Percentiles rank a stretch among this genome's conserved stretches.
Conservation (phyloP, 139 green algal genomes). For the Volvox reticuliferus region DNA sequence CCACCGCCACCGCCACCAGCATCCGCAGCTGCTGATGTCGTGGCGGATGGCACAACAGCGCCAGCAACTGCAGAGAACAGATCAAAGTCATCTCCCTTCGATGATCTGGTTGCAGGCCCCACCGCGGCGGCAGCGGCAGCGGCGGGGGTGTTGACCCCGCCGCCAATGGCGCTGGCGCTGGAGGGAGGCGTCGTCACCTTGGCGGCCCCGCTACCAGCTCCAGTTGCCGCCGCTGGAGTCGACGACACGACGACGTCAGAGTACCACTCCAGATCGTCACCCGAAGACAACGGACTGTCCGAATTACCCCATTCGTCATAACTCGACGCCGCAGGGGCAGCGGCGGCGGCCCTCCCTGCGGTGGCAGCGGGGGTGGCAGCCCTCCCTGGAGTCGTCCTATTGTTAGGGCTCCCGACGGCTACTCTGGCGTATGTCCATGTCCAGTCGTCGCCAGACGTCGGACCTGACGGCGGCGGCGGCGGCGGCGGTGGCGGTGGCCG, state of each 20-base stretch:
- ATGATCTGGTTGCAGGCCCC: not conserved
- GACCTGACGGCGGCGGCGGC: not conserved
- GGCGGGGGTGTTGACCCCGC: not conserved
- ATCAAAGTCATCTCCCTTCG: not conserved
- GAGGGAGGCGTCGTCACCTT: not conserved
- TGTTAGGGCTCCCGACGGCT: no score
- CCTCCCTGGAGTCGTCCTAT: no score
- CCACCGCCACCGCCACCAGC: not conserved
- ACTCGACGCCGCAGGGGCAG: not conserved
- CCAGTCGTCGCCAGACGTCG: constrained; percentile 19
- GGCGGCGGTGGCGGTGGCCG: not conserved
- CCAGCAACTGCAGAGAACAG: not conserved
- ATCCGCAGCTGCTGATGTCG: no score
- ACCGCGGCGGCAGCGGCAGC: not conserved
- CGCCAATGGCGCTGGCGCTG: not conserved
- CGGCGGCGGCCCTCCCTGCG: not conserved
- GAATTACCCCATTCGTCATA: constrained; percentile 1
- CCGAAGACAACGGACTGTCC: not conserved
- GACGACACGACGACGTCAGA: not conserved
- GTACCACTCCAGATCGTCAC: constrained; percentile 34
- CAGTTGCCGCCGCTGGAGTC: not conserved
- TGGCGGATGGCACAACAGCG: not conserved
- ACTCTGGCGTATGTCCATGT: not conserved
- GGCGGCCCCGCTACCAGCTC: not conserved
- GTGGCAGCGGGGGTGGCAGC: not conserved